These are phyloP conservation scores for Prunus armeniaca DNA, from an alignment of 306 rosid genomes.

Conservation along the genomic window DNA sequence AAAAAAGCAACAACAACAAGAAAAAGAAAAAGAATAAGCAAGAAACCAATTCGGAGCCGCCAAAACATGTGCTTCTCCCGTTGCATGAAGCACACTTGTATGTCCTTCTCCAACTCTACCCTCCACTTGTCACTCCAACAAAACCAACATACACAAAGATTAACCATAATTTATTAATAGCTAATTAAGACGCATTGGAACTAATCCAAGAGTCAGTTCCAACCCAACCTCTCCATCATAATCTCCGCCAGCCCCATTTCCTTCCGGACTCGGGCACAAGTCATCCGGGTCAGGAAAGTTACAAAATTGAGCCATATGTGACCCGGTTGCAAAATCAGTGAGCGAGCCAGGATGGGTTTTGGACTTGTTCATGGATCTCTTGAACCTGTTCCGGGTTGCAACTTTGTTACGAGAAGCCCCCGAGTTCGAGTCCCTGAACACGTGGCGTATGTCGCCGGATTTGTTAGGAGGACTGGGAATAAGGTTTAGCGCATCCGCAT, in stretches of 20 bases:
- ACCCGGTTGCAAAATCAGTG: not conserved
- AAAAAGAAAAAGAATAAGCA: not conserved
- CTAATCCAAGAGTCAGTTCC: constrained; percentile 41
- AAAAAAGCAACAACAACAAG: not conserved
- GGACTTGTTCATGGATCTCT: constrained; percentile 20
- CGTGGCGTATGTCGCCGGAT: constrained; percentile 43
- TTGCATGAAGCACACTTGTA: constrained; percentile 17
- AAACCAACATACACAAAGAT: not conserved
- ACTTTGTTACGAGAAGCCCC: not conserved
- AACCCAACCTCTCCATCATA: constrained; percentile 19
- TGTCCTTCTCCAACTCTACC: not conserved
- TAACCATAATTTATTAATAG: not conserved
- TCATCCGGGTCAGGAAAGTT: not conserved
- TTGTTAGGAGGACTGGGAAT: not conserved
- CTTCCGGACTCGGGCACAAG: not conserved
- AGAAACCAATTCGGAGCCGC: constrained; percentile 4
- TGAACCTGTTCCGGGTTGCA: constrained; percentile 30
- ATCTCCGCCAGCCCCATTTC: not conserved
- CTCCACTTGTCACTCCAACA: constrained; percentile 9
- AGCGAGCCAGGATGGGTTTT: constrained; percentile 4
- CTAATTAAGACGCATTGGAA: not conserved
- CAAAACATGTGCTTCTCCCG: not conserved
- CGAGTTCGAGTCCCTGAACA: constrained; percentile 18
- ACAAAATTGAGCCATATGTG: not conserved
- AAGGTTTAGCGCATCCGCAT: not conserved